These are phyloP conservation scores for Didymella keratinophila DNA, from an alignment of 2,329 filamentous ascomycete species.

Conservation along the genomic window DNA sequence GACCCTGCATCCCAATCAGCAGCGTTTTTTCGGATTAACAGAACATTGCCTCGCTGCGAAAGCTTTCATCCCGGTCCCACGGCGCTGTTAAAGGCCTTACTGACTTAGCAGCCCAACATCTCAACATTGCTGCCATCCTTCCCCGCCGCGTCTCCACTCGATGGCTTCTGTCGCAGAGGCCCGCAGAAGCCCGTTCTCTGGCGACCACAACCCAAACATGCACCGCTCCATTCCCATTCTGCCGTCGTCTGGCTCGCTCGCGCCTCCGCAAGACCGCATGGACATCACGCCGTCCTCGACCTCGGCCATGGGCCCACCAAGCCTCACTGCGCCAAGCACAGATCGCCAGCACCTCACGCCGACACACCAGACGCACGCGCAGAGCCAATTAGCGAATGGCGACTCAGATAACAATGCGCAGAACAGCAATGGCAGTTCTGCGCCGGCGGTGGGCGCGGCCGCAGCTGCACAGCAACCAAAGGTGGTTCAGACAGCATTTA, in stretches of 20 bases:
- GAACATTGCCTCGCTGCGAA: conserved; percentile 9
- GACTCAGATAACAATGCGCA: conserved; percentile 44
- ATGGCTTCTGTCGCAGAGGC: conserved; percentile 58
- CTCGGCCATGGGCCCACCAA: conserved; percentile 58
- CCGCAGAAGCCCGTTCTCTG: conserved; percentile 57
- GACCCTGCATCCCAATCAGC: conserved; percentile 18
- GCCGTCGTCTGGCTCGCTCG: conserved; percentile 56
- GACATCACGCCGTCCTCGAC: conserved; percentile 60
- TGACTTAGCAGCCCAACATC: conserved; percentile 19
- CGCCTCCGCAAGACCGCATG: conserved; percentile 62
- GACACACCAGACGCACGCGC: conserved; percentile 21
- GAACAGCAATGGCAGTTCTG: conserved; percentile 52
- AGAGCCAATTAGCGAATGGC: conserved; percentile 30
- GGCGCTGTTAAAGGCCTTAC: conserved; percentile 8
- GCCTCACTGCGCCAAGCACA: conserved; percentile 58
- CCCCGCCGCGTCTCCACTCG: conserved; percentile 21
- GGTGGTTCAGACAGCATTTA: conserved; percentile 97
- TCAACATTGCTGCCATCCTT: conserved; percentile 22
- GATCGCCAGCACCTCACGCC: conserved; percentile 52
- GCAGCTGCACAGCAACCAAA: conserved; percentile 91
- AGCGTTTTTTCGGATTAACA: conserved; percentile 7
- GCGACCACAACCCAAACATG: conserved; percentile 53
- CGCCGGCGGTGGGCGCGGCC: conserved; percentile 63
- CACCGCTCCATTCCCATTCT: conserved; percentile 62
- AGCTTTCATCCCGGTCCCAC: conserved; percentile 8